Evolutionary conservation across 805 yeast genomes (phyloP).

Genomic region (Candida namnaoensis): DNA sequence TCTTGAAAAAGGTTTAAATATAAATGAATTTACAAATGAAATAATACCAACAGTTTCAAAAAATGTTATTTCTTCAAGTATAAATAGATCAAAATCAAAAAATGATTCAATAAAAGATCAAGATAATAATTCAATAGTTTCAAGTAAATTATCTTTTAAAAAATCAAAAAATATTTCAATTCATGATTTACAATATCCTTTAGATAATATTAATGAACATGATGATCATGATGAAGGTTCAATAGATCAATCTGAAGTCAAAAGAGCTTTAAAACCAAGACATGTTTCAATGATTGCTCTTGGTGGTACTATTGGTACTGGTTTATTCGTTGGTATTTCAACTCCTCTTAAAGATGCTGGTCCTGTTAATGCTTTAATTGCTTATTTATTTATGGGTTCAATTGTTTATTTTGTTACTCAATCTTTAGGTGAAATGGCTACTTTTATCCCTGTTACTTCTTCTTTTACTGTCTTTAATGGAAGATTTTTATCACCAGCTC

Average conservation of each 20-base stretch:
- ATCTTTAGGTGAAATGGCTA: constrained; percentile 75
- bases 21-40: no score
- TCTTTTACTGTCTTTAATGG: constrained; percentile 66
- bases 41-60: no score
- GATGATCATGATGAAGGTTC: constrained; percentile 12
- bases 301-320: constrained; percentile 79
- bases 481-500: constrained; percentile 56
- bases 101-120: no score
- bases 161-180: no score
- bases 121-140: no score
- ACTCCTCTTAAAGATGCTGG: constrained; percentile 50
- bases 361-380: constrained; percentile 58
- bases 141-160: no score
- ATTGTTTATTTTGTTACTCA: constrained; percentile 61
- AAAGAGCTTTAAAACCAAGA: constrained; percentile 54
- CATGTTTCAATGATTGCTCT: constrained; percentile 71
- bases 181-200: no score
- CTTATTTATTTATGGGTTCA: constrained; percentile 59
- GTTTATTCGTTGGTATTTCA: constrained; percentile 60
- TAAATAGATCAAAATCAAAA: no score
- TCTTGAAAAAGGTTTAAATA: no score
- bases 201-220: no score
- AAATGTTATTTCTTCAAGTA: no score
- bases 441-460: constrained; percentile 58
- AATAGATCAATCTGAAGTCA: constrained; percentile 34